Conservation (phyloP, 176 grass and related monocot genomes). For the Metroxylon sagu region DNA sequence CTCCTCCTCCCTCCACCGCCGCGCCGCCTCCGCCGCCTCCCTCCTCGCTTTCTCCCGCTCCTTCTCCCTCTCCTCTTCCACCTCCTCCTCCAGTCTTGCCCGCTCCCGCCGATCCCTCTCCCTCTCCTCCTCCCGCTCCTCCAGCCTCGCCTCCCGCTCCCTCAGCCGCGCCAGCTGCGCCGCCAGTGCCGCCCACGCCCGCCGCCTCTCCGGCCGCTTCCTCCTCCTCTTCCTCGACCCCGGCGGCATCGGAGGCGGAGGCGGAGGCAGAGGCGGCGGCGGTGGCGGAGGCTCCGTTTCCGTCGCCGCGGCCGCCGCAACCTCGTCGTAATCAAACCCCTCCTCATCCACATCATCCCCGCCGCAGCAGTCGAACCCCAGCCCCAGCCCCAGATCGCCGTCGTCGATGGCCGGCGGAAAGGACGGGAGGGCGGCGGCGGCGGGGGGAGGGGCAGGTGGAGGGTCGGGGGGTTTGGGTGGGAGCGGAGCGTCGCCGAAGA, state of each 20-base stretch:
- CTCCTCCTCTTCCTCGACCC: background rate
- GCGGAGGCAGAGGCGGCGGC: too few species aligned
- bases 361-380: background rate
- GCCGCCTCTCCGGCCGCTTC: background rate
- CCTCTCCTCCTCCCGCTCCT: slow-evolving; percentile 6
- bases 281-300: background rate
- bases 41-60: background rate
- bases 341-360: background rate
- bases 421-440: too few species aligned
- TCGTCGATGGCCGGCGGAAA: background rate
- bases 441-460: too few species aligned
- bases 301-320: background rate
- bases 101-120: background rate
- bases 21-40: background rate
- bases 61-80: background rate
- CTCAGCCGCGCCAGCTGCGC: background rate
- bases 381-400: slow-evolving; percentile 1
- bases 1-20: slow-evolving; percentile 6
- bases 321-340: slow-evolving; percentile 8
- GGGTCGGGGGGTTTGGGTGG: background rate
- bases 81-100: background rate
- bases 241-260: background rate
- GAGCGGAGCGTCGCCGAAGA: slow-evolving; percentile 13
- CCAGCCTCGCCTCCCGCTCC: background rate
- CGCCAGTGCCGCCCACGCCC: background rate